These are phyloP conservation scores for Dactylis glomerata DNA, from an alignment of 176 grass and related monocot species.

Conservation along the genomic window DNA sequence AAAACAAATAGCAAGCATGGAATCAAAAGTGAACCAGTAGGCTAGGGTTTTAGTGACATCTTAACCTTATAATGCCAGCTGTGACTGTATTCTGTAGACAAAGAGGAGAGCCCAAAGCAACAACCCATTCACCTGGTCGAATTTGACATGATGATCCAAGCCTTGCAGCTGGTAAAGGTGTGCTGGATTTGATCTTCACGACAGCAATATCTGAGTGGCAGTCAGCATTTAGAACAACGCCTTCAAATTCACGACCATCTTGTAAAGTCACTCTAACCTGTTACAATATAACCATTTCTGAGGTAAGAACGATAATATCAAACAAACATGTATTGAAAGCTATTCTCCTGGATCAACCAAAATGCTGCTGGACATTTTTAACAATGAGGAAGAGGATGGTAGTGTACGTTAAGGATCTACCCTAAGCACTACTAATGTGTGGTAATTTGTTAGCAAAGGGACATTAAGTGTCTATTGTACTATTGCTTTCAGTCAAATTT, in stretches of 20 bases:
- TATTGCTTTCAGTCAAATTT: not conserved
- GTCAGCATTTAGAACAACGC: conserved; percentile 56
- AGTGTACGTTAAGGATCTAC: not conserved
- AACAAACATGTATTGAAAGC: conserved; percentile 6
- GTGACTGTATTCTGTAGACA: conserved; percentile 88
- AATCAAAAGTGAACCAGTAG: not conserved
- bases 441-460: not conserved
- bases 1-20: conserved; percentile 11
- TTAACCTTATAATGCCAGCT: conserved; percentile 91
- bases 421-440: not conserved
- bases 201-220: conserved; percentile 62
- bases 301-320: conserved; percentile 10
- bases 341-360: not conserved
- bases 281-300: conserved; percentile 14
- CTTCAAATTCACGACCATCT: conserved; percentile 75
- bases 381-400: not conserved
- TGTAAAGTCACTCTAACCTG: conserved; percentile 85
- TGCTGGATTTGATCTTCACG: conserved; percentile 78
- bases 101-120: conserved; percentile 71
- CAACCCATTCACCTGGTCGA: conserved; percentile 74
- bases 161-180: conserved; percentile 64
- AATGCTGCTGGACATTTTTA: not conserved
- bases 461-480: not conserved
- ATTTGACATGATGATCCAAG: conserved; percentile 70
- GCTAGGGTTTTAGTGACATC: not conserved